phyloP scores from a whole-genome alignment of 306 rosid genomes.

The Calophaca sinica region DNA sequence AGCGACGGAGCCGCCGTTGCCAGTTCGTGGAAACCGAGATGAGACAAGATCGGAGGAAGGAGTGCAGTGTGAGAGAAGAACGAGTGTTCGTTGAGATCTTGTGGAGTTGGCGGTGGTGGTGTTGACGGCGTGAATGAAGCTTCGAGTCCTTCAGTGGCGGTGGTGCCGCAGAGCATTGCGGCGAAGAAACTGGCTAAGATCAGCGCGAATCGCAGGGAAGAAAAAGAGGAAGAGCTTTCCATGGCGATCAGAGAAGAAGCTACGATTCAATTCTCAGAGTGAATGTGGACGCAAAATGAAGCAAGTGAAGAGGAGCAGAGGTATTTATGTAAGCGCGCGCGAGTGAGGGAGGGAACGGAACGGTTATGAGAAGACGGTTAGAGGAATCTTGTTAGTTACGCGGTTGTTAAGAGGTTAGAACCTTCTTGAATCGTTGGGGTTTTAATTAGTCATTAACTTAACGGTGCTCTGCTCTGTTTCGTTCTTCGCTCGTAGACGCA shows the following conservation, averaged over 20 bases:
- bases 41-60: conserved; percentile 72
- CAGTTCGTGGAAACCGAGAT: conserved; percentile 71
- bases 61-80: conserved; percentile 63
- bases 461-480: background rate
- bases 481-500: too few species aligned
- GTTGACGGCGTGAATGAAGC: conserved; percentile 45
- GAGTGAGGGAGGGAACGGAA: conserved; percentile 36
- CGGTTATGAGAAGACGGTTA: conserved; percentile 38
- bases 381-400: conserved; percentile 18
- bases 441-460: background rate
- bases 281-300: conserved; percentile 38
- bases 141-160: conserved; percentile 48
- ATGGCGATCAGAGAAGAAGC: conserved; percentile 42
- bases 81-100: conserved; percentile 58
- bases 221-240: conserved; percentile 49
- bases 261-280: conserved; percentile 26
- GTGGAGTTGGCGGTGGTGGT: conserved; percentile 50
- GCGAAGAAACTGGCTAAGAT: conserved; percentile 32
- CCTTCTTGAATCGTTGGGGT: conserved; percentile 7
- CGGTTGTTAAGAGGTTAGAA: conserved; percentile 37
- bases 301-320: conserved; percentile 11
- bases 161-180: conserved; percentile 39
- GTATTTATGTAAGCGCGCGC: conserved; percentile 2
- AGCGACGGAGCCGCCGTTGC: conserved; percentile 70
- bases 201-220: conserved; percentile 43